Evolutionary conservation across 495 filamentous ascomycete genomes (phyloP).

Genomic region (Xylaria intraflava): DNA sequence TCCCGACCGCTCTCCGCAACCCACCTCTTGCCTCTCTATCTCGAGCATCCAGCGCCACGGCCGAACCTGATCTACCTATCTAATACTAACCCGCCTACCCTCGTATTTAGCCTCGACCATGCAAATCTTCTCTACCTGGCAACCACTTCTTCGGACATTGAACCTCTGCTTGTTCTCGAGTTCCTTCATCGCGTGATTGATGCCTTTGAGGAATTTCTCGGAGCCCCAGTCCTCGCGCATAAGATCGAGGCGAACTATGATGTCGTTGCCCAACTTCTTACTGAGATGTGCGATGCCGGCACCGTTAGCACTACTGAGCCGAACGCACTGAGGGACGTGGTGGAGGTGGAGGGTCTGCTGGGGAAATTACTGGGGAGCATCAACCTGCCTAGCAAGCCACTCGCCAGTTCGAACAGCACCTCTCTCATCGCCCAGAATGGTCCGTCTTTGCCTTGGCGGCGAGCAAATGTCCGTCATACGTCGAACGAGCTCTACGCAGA

Average conservation of each 20-base stretch:
- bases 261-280: conserved; percentile 86
- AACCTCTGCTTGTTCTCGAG: conserved; percentile 90
- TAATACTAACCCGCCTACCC: conserved; percentile 74
- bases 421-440: conserved; percentile 35
- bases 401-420: conserved; percentile 18
- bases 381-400: conserved; percentile 53
- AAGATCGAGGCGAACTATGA: conserved; percentile 89
- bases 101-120: conserved; percentile 81
- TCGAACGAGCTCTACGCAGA: conserved; percentile 98
- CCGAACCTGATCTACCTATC: conserved; percentile 82
- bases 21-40: conserved; percentile 77
- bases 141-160: conserved; percentile 73
- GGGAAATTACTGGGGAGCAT: conserved; percentile 87
- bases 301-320: conserved; percentile 85
- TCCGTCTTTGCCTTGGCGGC: conserved; percentile 68
- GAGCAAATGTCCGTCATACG: conserved; percentile 88
- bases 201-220: conserved; percentile 89
- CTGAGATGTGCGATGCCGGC: conserved; percentile 95
- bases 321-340: conserved; percentile 84
- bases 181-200: conserved; percentile 93
- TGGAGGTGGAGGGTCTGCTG: conserved; percentile 84
- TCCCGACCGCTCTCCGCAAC: conserved; percentile 71
- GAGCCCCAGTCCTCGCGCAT: conserved; percentile 73
- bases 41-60: conserved; percentile 72
- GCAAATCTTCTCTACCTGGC: conserved; percentile 83